phyloP scores from a whole-genome alignment of 768 basidiomycete genomes.

The Termitomyces eurrhizus region DNA sequence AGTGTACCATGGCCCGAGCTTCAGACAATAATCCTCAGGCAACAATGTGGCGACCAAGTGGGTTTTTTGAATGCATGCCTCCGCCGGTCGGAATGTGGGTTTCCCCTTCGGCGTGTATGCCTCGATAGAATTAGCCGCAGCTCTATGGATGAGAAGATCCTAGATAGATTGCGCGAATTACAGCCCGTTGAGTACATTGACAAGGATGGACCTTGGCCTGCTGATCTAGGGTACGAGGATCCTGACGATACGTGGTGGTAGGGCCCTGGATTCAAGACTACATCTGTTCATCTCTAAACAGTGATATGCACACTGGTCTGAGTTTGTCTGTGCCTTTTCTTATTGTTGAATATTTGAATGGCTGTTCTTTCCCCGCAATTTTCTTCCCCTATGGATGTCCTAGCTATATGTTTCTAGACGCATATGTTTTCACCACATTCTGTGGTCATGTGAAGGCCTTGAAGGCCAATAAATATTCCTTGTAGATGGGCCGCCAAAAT shows the following conservation, averaged over 20 bases:
- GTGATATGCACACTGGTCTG: background rate
- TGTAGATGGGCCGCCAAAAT: no score
- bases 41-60: constrained; percentile 23
- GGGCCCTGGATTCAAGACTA: background rate
- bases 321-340: background rate
- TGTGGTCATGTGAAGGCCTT: no score
- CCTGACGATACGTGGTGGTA: constrained; percentile 23
- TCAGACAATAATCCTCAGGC: constrained; percentile 27
- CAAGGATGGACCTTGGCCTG: constrained; percentile 30
- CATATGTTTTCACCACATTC: background rate
- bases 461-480: no score
- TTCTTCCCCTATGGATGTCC: background rate
- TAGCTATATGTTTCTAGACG: background rate
- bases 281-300: background rate
- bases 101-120: constrained; percentile 21
- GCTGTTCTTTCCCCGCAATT: background rate
- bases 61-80: constrained; percentile 29
- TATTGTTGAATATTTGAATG: background rate
- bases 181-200: constrained; percentile 25
- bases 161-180: constrained; percentile 24
- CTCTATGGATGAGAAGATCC: constrained; percentile 23
- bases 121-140: constrained; percentile 36
- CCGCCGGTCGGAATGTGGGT: constrained; percentile 17
- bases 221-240: constrained; percentile 34
- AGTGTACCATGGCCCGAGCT: constrained; percentile 30